Base-by-base conservation (phyloP, 2,329 filamentous ascomycete genomes). In the Westerdykella aurantiaca region DNA sequence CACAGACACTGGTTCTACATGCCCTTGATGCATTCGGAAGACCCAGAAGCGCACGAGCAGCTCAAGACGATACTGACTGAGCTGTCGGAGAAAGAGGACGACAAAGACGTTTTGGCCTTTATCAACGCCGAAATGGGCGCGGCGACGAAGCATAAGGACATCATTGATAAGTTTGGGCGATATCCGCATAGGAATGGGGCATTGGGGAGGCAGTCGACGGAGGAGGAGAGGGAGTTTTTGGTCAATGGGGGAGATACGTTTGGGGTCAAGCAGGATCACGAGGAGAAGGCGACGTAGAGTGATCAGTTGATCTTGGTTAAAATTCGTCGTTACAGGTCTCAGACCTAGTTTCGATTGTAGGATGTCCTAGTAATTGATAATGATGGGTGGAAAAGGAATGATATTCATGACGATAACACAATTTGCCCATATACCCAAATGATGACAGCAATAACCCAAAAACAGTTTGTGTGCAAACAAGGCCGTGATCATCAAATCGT, bases 21-120 rank as follows among this genome's bases (percentile, higher is more conserved):
- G 53, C 79, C 81, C 0, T 61, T 83, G 5, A 73, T 78, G 70
- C 81, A 85, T 58, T 75, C 76, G 0, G 80, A 83, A 56, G 63
- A 73, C 17, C 41, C 72, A 1, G 54, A 62, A 0, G 61, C 67
- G 3, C 80, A 82, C 44, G 58, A 74, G 9, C 42, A 59, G 22
- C 64, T 69, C 4, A 44, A 63, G 0, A 48, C 52, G 5, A 58
- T 67, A 16, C 62, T 68, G 17, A 57, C 51, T 1, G 56, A 60
- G 5, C 57, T 71, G 29, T 29, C 25, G 25, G 51, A 50, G 21
- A 48, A 45, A 1, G 70, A 73, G 25, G 51, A 69, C 0, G 54
- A 68, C 17, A 48, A 44, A 5, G 25, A 29, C 3, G 25, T 29
- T 4, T 12, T 9, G 25, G 25, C 25, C 9, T 29, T 29, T 29